Evolutionary conservation across 768 basidiomycete species (phyloP).

Genomic region (Suillus americanus): DNA sequence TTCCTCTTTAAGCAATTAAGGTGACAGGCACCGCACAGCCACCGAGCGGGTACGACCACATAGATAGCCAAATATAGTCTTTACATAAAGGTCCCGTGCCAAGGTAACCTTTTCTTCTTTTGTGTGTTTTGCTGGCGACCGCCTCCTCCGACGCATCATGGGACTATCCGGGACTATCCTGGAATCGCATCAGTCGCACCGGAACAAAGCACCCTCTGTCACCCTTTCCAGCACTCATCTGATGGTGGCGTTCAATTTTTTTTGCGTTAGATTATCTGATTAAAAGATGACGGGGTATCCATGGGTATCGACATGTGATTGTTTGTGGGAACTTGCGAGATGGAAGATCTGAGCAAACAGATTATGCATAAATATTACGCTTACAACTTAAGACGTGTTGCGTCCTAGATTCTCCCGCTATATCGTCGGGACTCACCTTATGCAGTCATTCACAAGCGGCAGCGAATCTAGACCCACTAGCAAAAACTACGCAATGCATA

Average conservation of each 20-base stretch:
- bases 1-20: conserved; percentile 28
- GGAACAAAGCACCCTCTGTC: not conserved
- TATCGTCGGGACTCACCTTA: not conserved
- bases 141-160: conserved; percentile 4
- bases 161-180: not conserved
- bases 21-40: conserved; percentile 30
- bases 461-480: not conserved
- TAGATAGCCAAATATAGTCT: conserved; percentile 1
- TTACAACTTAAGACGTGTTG: not conserved
- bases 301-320: not conserved
- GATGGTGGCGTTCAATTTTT: not conserved
- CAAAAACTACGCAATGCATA: conserved; percentile 4
- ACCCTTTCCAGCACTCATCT: not conserved
- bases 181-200: not conserved
- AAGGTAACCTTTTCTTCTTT: not conserved
- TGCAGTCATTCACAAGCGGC: not conserved
- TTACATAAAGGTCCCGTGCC: not conserved
- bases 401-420: not conserved
- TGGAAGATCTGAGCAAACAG: not conserved
- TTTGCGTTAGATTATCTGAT: not conserved
- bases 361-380: conserved; percentile 1
- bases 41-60: conserved; percentile 11
- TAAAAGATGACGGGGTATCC: not conserved
- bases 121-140: conserved; percentile 3
- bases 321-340: not conserved